Conservation (phyloP, 768 basidiomycete genomes). For the Russula emetica region DNA sequence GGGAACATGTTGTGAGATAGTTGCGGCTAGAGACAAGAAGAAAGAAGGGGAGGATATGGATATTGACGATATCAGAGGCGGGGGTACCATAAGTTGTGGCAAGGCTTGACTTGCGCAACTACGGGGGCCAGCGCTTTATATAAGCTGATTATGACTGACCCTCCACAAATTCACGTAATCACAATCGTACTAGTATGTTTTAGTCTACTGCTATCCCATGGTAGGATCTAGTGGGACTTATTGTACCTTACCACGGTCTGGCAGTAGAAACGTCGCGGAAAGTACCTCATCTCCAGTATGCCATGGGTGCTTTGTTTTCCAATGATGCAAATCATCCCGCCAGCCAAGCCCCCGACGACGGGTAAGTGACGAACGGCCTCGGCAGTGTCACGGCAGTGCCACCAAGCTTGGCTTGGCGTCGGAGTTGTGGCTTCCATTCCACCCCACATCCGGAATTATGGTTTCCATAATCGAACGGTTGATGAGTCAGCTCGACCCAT, state of each 20-base stretch:
- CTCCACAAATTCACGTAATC: not conserved
- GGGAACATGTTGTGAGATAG: conserved; percentile 28
- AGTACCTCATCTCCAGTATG: not conserved
- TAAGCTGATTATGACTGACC: not conserved
- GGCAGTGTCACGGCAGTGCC: not conserved
- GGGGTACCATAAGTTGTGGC: conserved; percentile 27
- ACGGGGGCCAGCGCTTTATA: conserved; percentile 8
- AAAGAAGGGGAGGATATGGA: conserved; percentile 20
- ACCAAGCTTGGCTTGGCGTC: not conserved
- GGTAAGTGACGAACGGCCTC: not conserved
- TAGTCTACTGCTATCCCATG: not conserved
- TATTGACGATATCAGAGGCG: conserved; percentile 16
- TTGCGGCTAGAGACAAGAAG: conserved; percentile 26
- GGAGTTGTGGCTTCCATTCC: no score
- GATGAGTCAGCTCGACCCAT: not conserved
- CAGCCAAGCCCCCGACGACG: not conserved
- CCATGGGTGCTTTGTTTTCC: not conserved
- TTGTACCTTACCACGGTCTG: not conserved
- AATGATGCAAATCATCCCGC: not conserved
- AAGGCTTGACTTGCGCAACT: not conserved
- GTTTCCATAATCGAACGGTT: not conserved
- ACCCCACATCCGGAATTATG: no score
- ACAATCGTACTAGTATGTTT: not conserved
- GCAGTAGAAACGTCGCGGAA: not conserved
- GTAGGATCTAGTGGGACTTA: not conserved